Conservation (phyloP, 352 stramenopile genomes). For the Phytopythium litorale region DNA sequence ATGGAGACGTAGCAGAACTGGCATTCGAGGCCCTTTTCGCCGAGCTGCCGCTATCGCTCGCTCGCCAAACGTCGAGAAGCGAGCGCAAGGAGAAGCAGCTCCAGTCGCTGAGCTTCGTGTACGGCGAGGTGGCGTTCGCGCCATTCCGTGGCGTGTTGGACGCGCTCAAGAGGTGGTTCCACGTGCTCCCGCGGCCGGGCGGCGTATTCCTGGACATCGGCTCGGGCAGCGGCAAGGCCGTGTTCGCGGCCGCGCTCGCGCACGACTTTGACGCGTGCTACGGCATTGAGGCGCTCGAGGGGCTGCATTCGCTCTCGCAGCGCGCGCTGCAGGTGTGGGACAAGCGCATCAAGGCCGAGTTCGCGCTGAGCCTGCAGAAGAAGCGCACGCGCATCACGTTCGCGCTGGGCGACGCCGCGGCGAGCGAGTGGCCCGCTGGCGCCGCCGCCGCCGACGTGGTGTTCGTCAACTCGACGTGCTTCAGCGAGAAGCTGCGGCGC, state of each 20-base stretch:
- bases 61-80: conserved; percentile 27
- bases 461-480: conserved; percentile 92
- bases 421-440: conserved; percentile 59
- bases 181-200: conserved; percentile 57
- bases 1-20: conserved; percentile 10
- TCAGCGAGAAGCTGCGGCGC: conserved; percentile 60
- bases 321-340: conserved; percentile 59
- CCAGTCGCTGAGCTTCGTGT: conserved; percentile 75
- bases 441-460: conserved; percentile 48
- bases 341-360: conserved; percentile 38
- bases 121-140: conserved; percentile 87
- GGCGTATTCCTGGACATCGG: conserved; percentile 87
- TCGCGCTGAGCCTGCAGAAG: conserved; percentile 48
- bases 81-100: conserved; percentile 51
- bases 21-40: conserved; percentile 48
- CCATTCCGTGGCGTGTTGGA: conserved; percentile 72
- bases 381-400: conserved; percentile 73
- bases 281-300: conserved; percentile 88
- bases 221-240: conserved; percentile 82
- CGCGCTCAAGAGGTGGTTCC: conserved; percentile 50
- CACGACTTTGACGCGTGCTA: conserved; percentile 85
- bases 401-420: conserved; percentile 58
- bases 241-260: conserved; percentile 79
- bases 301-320: conserved; percentile 55
- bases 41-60: conserved; percentile 30